Conservation (phyloP, 2,329 filamentous ascomycete species). For the Nemania abortiva region DNA sequence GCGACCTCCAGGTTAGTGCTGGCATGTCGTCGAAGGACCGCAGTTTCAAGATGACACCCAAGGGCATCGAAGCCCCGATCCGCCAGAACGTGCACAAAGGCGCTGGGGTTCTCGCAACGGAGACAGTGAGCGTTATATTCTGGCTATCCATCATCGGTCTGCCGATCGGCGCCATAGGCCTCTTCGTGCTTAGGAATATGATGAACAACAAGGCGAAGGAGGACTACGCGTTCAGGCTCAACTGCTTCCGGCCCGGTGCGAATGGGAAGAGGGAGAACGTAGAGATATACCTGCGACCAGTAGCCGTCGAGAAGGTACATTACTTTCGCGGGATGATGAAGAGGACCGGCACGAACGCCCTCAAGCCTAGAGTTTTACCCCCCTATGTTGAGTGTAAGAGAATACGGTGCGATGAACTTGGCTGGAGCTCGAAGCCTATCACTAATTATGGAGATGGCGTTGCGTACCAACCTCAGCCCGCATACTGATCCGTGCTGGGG, state of each 20-base stretch:
- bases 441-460: neutral
- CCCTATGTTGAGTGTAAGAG: neutral
- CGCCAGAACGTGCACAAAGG: neutral
- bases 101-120: neutral
- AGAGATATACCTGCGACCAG: slow-evolving; percentile 11
- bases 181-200: neutral
- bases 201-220: slow-evolving; percentile 10
- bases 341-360: neutral
- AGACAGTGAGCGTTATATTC: neutral
- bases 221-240: slow-evolving; percentile 6
- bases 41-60: slow-evolving; percentile 8
- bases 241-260: neutral
- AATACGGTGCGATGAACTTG: neutral
- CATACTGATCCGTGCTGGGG: neutral
- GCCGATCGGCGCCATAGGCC: neutral
- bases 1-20: neutral
- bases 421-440: neutral
- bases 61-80: slow-evolving; percentile 5
- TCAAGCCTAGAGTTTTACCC: neutral
- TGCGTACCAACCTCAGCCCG: neutral
- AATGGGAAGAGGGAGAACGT: neutral
- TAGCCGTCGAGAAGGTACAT: neutral
- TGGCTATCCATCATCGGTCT: slow-evolving; percentile 8
- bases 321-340: neutral
- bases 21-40: neutral